Evolutionary conservation across 1,284 basidiomycete genomes (phyloP), one percentile per base, ranked within the genome.

Genomic region (Ceratobasidium sp.): DNA sequence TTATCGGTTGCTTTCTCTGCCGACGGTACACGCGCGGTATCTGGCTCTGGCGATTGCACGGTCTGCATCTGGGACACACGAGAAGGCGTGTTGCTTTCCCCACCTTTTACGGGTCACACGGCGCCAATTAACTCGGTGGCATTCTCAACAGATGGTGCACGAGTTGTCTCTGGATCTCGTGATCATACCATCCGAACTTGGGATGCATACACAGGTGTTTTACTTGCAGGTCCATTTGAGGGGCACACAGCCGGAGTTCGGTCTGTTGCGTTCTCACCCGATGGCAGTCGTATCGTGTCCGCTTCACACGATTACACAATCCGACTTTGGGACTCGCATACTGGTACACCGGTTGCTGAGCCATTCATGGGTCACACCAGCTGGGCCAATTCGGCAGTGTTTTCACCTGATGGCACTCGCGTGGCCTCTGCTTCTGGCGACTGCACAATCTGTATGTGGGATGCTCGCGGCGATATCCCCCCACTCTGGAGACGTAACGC

Each of bases 111-210:
- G 13, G 62, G 62, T n/a, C 62, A 65, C 22, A 53, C 56, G 22
- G 29, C 15, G 15, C 22, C 13, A 27, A 50, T 71, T 31, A 27
- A 2, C n/a, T 70, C 40, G 25, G 49, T 70, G 5, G 69, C 67
- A 6, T 71, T 60, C 40, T 69, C 69, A 32, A 43, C 69, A 49
- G 69, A 71, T 71, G 55, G 70, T n/a, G 47, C 20, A 31, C 25
- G 8, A 13, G 15, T 71, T 4, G 70, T 40, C 10, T 69, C 69
- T 4, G 69, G 68, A 12, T 70, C 70, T 20, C 10, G 47, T 7
- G 70, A 71, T 35, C 10, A 31, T 15, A 69, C 70, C 1, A 34
- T 71, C 7, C 53, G 69, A 17, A 15, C 70, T 13, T 71, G 70
- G 70, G 56, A 71, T 50, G 69, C 35, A 13, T 12, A 32, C 17